These are phyloP conservation scores for Pleurotus ostreatus DNA, from an alignment of 768 basidiomycete genomes.

Conservation along the genomic window DNA sequence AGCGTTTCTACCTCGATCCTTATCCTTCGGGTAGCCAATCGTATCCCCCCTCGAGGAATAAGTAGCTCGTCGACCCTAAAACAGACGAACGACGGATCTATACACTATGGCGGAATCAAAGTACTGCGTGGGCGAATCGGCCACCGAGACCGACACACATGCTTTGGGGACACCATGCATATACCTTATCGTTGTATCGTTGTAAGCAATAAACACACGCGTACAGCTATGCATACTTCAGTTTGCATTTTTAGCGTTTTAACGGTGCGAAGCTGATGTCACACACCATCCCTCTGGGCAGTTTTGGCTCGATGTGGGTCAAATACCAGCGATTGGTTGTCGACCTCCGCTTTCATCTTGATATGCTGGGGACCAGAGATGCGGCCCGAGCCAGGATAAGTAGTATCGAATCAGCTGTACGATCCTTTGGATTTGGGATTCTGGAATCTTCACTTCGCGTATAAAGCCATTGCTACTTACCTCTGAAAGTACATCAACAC, in stretches of 20 bases:
- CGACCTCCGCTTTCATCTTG: slow-evolving; percentile 15
- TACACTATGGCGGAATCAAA: neutral
- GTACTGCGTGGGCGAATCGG: neutral
- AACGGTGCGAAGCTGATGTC: slow-evolving; percentile 9
- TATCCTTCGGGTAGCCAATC: slow-evolving; percentile 2
- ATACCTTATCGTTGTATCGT: slow-evolving; percentile 4
- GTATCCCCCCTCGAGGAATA: neutral
- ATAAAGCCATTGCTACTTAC: slow-evolving; percentile 11
- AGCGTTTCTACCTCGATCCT: neutral
- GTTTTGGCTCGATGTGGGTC: slow-evolving; percentile 2
- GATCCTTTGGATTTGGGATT: slow-evolving; percentile 8
- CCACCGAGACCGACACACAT: neutral
- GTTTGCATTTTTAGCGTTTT: slow-evolving; percentile 15
- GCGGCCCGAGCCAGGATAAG: slow-evolving; percentile 16
- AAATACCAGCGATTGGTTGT: neutral
- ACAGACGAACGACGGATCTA: neutral
- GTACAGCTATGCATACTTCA: neutral
- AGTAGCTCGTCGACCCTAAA: neutral
- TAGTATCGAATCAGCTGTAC: slow-evolving; percentile 9
- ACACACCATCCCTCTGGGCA: neutral
- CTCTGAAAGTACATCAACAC: neutral
- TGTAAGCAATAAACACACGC: neutral
- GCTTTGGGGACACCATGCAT: neutral
- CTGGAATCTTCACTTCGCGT: slow-evolving; percentile 11
- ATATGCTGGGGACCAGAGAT: slow-evolving; percentile 12